Evolutionary conservation across 2,329 filamentous ascomycete genomes (phyloP).

Genomic region (Cytospora schulzeri): DNA sequence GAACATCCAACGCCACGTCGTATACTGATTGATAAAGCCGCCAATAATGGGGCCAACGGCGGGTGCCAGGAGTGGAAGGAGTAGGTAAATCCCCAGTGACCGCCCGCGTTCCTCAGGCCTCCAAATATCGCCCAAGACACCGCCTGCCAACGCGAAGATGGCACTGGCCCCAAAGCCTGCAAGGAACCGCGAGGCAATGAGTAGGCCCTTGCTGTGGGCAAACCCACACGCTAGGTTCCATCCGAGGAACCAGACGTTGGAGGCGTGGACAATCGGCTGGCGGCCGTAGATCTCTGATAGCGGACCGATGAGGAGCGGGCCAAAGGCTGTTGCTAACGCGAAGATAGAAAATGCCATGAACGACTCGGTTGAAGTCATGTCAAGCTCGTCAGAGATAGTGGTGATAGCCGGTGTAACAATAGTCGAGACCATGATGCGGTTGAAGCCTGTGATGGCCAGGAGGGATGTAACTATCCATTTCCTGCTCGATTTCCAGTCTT

Average conservation of each 20-base stretch:
- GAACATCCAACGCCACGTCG: conserved; percentile 48
- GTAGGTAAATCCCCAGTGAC: conserved; percentile 41
- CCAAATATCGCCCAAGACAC: conserved; percentile 51
- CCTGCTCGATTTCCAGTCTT: conserved; percentile 41
- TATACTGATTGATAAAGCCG: conserved; percentile 40
- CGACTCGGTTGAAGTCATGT: conserved; percentile 51
- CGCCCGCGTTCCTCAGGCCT: conserved; percentile 47
- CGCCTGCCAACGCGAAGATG: conserved; percentile 48
- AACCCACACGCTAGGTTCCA: conserved; percentile 52
- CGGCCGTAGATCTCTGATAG: conserved; percentile 54
- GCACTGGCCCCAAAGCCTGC: conserved; percentile 51
- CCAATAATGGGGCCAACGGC: conserved; percentile 44
- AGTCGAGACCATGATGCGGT: conserved; percentile 53
- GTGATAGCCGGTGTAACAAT: conserved; percentile 55
- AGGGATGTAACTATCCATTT: conserved; percentile 55
- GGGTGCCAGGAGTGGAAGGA: conserved; percentile 44
- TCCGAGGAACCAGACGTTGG: conserved; percentile 52
- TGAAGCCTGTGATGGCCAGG: conserved; percentile 52
- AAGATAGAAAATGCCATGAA: conserved; percentile 51
- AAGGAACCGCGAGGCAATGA: conserved; percentile 50
- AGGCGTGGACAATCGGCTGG: conserved; percentile 42
- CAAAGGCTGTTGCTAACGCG: conserved; percentile 46
- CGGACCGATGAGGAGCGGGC: conserved; percentile 46
- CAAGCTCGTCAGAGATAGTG: conserved; percentile 52
- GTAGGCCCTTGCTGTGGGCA: conserved; percentile 39